Base-by-base conservation (phyloP, 208 protist species). In the Wallacemonas sp. region DNA sequence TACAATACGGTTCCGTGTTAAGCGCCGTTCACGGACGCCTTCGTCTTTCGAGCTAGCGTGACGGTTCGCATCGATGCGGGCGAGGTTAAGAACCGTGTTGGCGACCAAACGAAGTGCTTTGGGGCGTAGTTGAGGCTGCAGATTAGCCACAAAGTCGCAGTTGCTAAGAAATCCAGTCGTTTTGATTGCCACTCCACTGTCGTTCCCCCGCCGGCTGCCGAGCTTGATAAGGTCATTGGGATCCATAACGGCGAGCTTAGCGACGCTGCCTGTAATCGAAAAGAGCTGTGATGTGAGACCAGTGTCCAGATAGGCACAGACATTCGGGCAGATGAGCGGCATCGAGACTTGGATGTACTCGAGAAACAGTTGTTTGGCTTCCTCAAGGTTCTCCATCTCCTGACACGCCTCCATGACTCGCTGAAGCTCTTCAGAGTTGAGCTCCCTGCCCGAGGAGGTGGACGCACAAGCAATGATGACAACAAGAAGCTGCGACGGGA, bases 311-410 rank as follows among this genome's bases (percentile, higher is more conserved):
- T 97, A 89, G 9, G 84, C 86, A 42, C 86, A 96, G 15, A 97
- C 75, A 62, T 98, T 98, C 1, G 95, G 95, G 63, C 89, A 93
- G 30, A 97, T 82, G 26, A 94, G 79, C 11, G 86, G 82, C 91
- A 98, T 98, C n/a, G 84, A 86, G 45, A 79, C 74, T 72, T 96
- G 89, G 34, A 97, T 93, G 72, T 96, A 96, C 68, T 97, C 90
- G 5, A 97, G 80, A 66, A 97, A 93, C 2, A 84, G 91, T 66
- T 96, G 90, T 66, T 96, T 97, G 3, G 88, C 88, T 70, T 91
- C 81, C 63, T 97, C 91, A 21, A 97, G 80, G 49, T 86, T 91
- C 45, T 94, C 84, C 66, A 97, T 84, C 77, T 96, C 90, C 49
- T 94, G 81, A 60, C 88, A 95, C 38, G 92, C 91, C 47, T 94